phyloP scores from a whole-genome alignment of 352 stramenopile species.

The Phytophthora sojae region DNA sequence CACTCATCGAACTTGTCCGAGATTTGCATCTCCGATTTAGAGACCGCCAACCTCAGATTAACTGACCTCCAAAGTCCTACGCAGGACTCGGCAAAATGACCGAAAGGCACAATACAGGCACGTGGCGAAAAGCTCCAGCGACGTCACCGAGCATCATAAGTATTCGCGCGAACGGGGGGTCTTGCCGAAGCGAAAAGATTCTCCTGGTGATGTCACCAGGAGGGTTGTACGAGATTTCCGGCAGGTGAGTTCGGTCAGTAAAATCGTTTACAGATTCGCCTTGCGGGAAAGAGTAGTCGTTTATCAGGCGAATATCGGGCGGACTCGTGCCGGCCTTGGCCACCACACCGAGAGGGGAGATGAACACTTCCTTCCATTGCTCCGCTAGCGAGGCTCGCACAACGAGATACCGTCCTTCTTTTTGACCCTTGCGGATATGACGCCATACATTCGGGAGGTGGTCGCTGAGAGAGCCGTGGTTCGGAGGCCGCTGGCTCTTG shows the following conservation, averaged over 20 bases:
- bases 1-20: too few species aligned
- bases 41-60: too few species aligned
- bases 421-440: constrained; percentile 10
- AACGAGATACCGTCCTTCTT: constrained; percentile 2
- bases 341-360: not conserved
- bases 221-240: constrained; percentile 11
- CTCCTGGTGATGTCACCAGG: constrained; percentile 1
- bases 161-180: not conserved
- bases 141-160: not conserved
- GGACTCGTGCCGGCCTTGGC: not conserved
- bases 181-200: not conserved
- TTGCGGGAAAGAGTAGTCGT: constrained; percentile 6
- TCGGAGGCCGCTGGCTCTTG: not conserved
- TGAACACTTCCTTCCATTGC: constrained; percentile 4
- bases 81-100: too few species aligned
- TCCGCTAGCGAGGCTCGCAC: not conserved
- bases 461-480: not conserved
- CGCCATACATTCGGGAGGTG: not conserved
- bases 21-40: too few species aligned
- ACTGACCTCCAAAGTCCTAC: too few species aligned
- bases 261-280: constrained; percentile 6
- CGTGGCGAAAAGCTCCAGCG: not conserved
- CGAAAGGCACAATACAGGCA: too few species aligned
- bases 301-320: constrained; percentile 4
- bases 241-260: constrained; percentile 2